phyloP scores from a whole-genome alignment of 2,329 filamentous ascomycete genomes.

The Talaromyces sp. region DNA sequence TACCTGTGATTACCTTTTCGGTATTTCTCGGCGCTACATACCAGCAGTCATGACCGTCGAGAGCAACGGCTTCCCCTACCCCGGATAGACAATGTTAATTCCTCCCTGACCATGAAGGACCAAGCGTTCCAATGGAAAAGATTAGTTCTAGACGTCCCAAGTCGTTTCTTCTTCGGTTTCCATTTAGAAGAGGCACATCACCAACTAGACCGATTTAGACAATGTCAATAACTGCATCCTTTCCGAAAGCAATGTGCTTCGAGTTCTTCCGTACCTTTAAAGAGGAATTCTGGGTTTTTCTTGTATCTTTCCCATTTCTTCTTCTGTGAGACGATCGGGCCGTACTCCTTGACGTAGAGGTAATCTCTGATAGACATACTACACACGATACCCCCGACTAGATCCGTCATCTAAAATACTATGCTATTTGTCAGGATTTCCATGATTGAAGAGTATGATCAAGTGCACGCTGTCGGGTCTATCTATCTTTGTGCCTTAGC shows the following conservation, averaged over 20 bases:
- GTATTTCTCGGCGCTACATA: background rate
- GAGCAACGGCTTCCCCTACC: background rate
- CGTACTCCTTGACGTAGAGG: background rate
- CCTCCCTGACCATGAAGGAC: background rate
- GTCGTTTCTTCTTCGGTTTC: too few relatives aligned
- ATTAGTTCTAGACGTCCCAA: background rate
- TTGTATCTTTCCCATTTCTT: background rate
- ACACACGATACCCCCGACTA: background rate
- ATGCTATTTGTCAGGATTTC: background rate
- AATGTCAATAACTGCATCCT: too few relatives aligned
- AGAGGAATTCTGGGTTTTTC: too few relatives aligned
- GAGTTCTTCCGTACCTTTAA: too few relatives aligned
- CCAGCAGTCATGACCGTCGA: background rate
- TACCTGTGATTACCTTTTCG: background rate
- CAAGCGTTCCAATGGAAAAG: background rate
- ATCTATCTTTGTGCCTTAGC: background rate
- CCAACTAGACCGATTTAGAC: too few relatives aligned
- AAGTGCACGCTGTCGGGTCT: background rate
- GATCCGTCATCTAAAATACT: background rate
- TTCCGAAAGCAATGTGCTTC: too few relatives aligned
- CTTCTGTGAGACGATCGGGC: background rate
- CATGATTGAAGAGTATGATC: background rate
- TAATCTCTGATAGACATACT: too few relatives aligned
- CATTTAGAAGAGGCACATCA: background rate
- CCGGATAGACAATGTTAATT: background rate